A percentile compares a stretch with the other conserved stretches of the same genome.
These are phyloP conservation scores for Chlorella sp. DNA, from an alignment of 139 green algal species.

Conservation along the genomic window DNA sequence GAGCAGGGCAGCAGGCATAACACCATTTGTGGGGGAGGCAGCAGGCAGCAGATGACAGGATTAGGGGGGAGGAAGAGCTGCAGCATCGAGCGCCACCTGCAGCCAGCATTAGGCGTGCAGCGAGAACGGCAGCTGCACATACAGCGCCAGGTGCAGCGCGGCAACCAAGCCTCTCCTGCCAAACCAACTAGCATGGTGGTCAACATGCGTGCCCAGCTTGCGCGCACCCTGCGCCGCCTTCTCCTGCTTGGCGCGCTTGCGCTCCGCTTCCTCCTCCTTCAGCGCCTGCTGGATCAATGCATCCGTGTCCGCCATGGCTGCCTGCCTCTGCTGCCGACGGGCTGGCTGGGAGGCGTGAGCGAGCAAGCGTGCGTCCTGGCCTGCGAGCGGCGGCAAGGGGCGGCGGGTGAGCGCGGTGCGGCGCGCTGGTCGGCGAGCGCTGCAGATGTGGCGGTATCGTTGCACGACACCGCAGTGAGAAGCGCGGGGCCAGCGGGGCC, in stretches of 20 bases:
- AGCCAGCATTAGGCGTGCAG: no score
- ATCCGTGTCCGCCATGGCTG: constrained; percentile 43
- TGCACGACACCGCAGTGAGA: neutral
- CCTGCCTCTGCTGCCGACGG: neutral
- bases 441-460: neutral
- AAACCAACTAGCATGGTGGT: no score
- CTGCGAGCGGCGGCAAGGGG: neutral
- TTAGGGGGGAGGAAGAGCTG: no score
- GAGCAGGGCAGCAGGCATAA: no score
- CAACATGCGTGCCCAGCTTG: no score
- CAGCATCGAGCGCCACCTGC: no score
- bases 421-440: neutral
- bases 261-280: constrained; percentile 52
- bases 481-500: no score
- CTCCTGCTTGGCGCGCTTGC: constrained; percentile 37
- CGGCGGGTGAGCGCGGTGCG: neutral
- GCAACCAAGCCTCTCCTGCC: neutral
- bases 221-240: constrained; percentile 22
- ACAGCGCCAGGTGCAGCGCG: no score
- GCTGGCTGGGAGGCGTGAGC: neutral
- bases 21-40: no score
- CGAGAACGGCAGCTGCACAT: no score
- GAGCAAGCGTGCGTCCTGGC: no score
- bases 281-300: constrained; percentile 52
- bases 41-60: no score